A percentile compares a stretch with the other conserved stretches of the same genome.
Conservation (phyloP, 805 yeast genomes). For the Ogataea siamensis region DNA sequence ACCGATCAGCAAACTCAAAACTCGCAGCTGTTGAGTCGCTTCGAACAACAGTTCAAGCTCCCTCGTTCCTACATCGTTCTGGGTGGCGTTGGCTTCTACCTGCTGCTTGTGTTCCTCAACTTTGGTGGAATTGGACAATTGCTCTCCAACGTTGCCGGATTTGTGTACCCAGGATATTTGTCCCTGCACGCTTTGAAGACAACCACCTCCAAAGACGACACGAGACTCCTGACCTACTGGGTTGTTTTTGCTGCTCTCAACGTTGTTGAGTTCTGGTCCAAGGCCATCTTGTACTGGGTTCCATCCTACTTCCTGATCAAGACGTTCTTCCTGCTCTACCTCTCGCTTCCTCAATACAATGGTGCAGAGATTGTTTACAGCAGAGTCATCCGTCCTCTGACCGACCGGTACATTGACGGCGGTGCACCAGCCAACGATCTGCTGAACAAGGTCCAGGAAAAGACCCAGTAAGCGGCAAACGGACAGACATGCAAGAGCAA, state of each 20-base stretch:
- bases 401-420: constrained; percentile 40
- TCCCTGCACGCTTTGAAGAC: constrained; percentile 85
- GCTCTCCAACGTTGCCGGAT: constrained; percentile 88
- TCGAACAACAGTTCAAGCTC: constrained; percentile 44
- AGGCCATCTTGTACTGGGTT: constrained; percentile 88
- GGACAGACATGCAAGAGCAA: background rate
- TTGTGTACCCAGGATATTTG: constrained; percentile 84
- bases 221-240: constrained; percentile 92
- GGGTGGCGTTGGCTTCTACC: constrained; percentile 62
- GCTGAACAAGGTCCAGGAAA: constrained; percentile 46
- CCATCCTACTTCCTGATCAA: constrained; percentile 96
- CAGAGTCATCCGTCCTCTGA: constrained; percentile 63
- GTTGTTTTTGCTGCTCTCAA: constrained; percentile 93
- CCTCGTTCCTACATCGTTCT: constrained; percentile 87
- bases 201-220: constrained; percentile 67
- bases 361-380: constrained; percentile 80
- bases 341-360: constrained; percentile 82
- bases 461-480: constrained; percentile 35
- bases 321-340: constrained; percentile 81
- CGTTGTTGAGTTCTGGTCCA: constrained; percentile 94
- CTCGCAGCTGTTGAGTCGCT: constrained; percentile 34
- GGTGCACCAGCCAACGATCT: constrained; percentile 36
- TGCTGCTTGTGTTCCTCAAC: constrained; percentile 79
- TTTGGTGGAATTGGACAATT: constrained; percentile 95
- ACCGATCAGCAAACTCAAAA: constrained; percentile 26